Evolutionary conservation across 345 rosid genomes (phyloP).

Genomic region (Cardamine resedifolia): DNA sequence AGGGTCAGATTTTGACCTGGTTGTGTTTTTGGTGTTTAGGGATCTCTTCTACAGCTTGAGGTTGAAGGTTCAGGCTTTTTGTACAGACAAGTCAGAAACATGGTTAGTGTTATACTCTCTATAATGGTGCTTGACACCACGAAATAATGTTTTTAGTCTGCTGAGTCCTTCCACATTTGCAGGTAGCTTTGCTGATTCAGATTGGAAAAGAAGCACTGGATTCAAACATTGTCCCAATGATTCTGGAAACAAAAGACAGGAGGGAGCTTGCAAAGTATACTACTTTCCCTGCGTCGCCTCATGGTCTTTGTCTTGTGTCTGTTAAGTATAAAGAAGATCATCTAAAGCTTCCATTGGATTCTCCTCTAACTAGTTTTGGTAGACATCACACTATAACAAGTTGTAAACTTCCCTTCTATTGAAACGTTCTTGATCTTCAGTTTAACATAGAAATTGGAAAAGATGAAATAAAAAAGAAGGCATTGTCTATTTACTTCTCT

Average conservation of each 20-base stretch:
- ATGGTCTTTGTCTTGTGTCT: conserved; percentile 74
- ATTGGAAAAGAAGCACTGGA: conserved; percentile 82
- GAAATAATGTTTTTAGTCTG: neutral
- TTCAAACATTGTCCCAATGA: conserved; percentile 44
- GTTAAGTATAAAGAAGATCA: conserved; percentile 67
- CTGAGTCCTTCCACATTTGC: conserved; percentile 23
- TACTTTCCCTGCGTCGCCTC: conserved; percentile 62
- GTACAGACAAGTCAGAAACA: conserved; percentile 91
- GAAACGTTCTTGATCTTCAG: conserved; percentile 1
- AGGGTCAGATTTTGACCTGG: neutral
- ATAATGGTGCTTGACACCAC: neutral
- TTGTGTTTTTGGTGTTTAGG: conserved; percentile 42
- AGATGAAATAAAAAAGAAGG: too few species aligned
- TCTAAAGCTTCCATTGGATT: conserved; percentile 57
- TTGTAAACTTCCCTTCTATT: conserved; percentile 70
- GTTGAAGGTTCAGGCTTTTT: conserved; percentile 92
- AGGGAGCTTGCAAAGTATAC: conserved; percentile 73
- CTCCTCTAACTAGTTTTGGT: conserved; percentile 71
- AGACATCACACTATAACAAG: conserved; percentile 55
- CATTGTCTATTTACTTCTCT: conserved; percentile 26
- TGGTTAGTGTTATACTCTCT: conserved; percentile 47
- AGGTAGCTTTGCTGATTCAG: conserved; percentile 88
- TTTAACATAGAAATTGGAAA: conserved; percentile 1
- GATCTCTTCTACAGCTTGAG: conserved; percentile 74
- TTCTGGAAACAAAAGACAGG: conserved; percentile 65